phyloP scores from a whole-genome alignment of 2,329 filamentous ascomycete species.

The Zarea fungicola region DNA sequence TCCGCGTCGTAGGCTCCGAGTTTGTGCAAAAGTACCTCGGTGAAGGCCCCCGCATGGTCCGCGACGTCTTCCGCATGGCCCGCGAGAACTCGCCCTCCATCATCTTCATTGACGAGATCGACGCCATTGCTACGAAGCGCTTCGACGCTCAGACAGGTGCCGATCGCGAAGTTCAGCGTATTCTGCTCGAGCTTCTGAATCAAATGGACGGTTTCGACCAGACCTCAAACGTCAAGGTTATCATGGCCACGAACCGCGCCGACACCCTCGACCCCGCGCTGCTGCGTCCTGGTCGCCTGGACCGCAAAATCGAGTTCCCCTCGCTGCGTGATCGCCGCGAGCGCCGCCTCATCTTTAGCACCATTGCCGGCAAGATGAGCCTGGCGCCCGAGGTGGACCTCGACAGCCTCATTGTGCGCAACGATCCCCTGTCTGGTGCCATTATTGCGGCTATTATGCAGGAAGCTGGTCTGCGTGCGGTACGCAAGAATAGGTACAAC shows the following conservation, averaged over 20 bases:
- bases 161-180: slow-evolving; percentile 97
- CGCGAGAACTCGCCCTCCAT: slow-evolving; percentile 97
- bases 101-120: slow-evolving; percentile 99
- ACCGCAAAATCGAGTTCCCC: slow-evolving; percentile 99
- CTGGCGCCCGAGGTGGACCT: slow-evolving; percentile 93
- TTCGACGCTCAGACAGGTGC: slow-evolving; percentile 98
- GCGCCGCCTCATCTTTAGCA: slow-evolving; percentile 91
- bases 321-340: slow-evolving; percentile 88
- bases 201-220: slow-evolving; percentile 99
- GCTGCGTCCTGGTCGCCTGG: slow-evolving; percentile 87
- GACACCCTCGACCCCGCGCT: slow-evolving; percentile 95
- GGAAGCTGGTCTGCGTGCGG: slow-evolving; percentile 88
- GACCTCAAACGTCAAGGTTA: slow-evolving; percentile 98
- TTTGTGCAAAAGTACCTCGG: slow-evolving; percentile 99
- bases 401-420: slow-evolving; percentile 92
- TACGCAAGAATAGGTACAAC: slow-evolving; percentile 97
- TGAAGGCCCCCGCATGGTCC: slow-evolving; percentile 96
- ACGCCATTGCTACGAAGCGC: slow-evolving; percentile 97
- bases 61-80: slow-evolving; percentile 98
- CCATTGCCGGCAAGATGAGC: slow-evolving; percentile 97
- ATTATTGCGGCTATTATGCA: slow-evolving; percentile 99
- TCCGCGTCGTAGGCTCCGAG: slow-evolving; percentile 95
- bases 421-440: slow-evolving; percentile 90
- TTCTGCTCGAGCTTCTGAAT: slow-evolving; percentile 92
- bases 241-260: slow-evolving; percentile 98